Base-by-base conservation (phyloP, 225 moss, liverwort and hornwort species). In the Thuidium tamariscinum region DNA sequence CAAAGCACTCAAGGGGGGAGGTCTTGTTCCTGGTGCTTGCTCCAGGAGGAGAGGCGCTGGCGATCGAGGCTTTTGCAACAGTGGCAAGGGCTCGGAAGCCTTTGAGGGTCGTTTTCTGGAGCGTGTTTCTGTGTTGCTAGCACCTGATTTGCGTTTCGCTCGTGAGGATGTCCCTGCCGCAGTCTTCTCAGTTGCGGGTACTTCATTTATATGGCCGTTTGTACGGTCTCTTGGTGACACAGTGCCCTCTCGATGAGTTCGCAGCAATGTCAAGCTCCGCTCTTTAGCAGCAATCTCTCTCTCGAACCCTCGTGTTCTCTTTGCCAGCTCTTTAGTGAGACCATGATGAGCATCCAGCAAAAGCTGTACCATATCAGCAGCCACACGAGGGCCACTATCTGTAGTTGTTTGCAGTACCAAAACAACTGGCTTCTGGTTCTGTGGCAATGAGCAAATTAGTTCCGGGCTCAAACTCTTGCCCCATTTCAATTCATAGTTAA, bases 281-380 rank as follows among this genome's bases (percentile, higher is more conserved):
- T 89, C 93, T 74, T 84, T 89, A 13, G 83, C 92, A 32, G 92
- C 93, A 36, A 89, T 80, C 79, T 82, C 89, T 77, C 93, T 82
- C 76, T 88, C 93, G 9, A 74, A 89, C 21, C 88, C 57, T 83
- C 93, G 90, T 10, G 82, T 84, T 82, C 32, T 86, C 70, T 48
- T 86, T 6, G 84, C 88, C 55, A 92, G 49, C 64, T 92, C 88
- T 67, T 91, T 83, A 36, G 68, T 88, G 66, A 89, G 64, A 52
- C 27, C 30, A 21, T 76, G 48, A 79, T 93, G 83, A 25, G 90
- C 90, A 81, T 92, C 92, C 73, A 89, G 79, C 89, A 93, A 69
- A 72, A 91, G 88, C 26, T 92, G 88, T 3, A 93, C 70, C 88
- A 93, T 93, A 20, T 91, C 92, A 69, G 88, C 68, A 29, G 89